A percentile compares a stretch with the other conserved stretches of the same genome.
Conservation (phyloP, 2,329 filamentous ascomycete genomes). For the Leptosphaerulina australis region DNA sequence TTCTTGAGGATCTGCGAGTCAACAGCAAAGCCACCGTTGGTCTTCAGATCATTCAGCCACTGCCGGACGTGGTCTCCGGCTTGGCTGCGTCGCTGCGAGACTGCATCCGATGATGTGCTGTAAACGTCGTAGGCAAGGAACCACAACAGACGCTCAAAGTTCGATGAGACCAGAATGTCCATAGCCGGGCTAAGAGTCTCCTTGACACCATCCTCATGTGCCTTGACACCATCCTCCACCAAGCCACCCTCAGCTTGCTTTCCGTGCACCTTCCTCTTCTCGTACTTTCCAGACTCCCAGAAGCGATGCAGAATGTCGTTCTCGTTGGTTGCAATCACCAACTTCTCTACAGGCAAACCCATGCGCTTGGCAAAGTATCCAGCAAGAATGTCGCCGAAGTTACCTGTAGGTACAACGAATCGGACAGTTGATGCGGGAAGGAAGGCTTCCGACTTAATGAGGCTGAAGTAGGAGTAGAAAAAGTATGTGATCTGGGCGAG, state of each 20-base stretch:
- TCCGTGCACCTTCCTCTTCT: slow-evolving; percentile 74
- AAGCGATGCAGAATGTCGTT: slow-evolving; percentile 97
- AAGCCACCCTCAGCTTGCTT: slow-evolving; percentile 62
- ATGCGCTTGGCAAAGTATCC: slow-evolving; percentile 92
- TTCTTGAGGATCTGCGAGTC: slow-evolving; percentile 72
- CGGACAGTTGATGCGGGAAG: slow-evolving; percentile 69
- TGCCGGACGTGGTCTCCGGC: slow-evolving; percentile 74
- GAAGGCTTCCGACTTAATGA: slow-evolving; percentile 67
- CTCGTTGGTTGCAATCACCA: slow-evolving; percentile 93
- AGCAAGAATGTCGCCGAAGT: slow-evolving; percentile 93
- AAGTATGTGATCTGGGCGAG: slow-evolving; percentile 97
- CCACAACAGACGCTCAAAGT: slow-evolving; percentile 96
- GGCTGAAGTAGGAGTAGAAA: slow-evolving; percentile 89
- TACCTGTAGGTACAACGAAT: slow-evolving; percentile 91
- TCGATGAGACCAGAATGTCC: slow-evolving; percentile 95
- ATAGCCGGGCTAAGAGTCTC: slow-evolving; percentile 94
- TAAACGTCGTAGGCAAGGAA: slow-evolving; percentile 72
- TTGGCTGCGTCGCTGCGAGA: slow-evolving; percentile 55
- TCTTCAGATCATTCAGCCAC: slow-evolving; percentile 84
- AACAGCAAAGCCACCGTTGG: slow-evolving; percentile 81
- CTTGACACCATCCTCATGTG: slow-evolving; percentile 75
- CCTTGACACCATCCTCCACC: slow-evolving; percentile 63
- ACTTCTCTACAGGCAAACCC: slow-evolving; percentile 85
- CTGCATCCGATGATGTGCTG: slow-evolving; percentile 47
- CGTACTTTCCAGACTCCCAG: slow-evolving; percentile 87